phyloP scores from a whole-genome alignment of 805 yeast species.

The Metschnikowia borealis region DNA sequence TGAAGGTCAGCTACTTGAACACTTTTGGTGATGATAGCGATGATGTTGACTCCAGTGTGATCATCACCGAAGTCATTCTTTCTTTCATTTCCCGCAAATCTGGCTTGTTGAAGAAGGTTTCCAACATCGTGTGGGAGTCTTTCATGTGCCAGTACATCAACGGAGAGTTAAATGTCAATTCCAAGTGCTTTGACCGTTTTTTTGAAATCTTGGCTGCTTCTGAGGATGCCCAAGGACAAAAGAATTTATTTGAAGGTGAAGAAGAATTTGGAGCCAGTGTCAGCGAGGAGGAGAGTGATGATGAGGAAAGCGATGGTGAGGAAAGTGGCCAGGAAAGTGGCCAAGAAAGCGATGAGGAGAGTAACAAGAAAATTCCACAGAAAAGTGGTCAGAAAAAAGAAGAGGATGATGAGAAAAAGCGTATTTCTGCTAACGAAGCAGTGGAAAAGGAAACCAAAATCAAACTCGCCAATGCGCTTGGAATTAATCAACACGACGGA shows the following conservation, averaged over 20 bases:
- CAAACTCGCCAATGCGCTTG: slow-evolving; percentile 67
- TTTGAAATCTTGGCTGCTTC: slow-evolving; percentile 44
- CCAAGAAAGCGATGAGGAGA: slow-evolving; percentile 7
- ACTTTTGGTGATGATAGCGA: slow-evolving; percentile 28
- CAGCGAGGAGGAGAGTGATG: slow-evolving; percentile 14
- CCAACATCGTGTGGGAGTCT: slow-evolving; percentile 39
- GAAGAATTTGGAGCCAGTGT: slow-evolving; percentile 27
- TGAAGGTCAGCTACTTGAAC: slow-evolving; percentile 55
- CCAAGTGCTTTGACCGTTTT: slow-evolving; percentile 33
- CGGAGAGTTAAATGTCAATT: slow-evolving; percentile 26
- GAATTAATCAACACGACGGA: slow-evolving; percentile 49
- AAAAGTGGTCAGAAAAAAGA: background rate
- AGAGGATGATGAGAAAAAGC: slow-evolving; percentile 13
- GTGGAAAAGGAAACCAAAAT: slow-evolving; percentile 48
- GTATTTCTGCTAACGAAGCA: slow-evolving; percentile 9
- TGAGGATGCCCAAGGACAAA: slow-evolving; percentile 82
- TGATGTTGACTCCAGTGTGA: slow-evolving; percentile 30
- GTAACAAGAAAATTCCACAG: background rate
- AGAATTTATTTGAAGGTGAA: slow-evolving; percentile 65
- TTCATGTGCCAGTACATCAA: slow-evolving; percentile 31
- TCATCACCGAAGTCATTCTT: slow-evolving; percentile 41
- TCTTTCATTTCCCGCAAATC: slow-evolving; percentile 43
- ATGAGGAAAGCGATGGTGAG: background rate
- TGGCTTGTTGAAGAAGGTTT: slow-evolving; percentile 33
- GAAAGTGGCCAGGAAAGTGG: slow-evolving; percentile 10